Evolutionary conservation across 2,329 filamentous ascomycete species (phyloP).

Genomic region (Pestalotiopsis sp.): DNA sequence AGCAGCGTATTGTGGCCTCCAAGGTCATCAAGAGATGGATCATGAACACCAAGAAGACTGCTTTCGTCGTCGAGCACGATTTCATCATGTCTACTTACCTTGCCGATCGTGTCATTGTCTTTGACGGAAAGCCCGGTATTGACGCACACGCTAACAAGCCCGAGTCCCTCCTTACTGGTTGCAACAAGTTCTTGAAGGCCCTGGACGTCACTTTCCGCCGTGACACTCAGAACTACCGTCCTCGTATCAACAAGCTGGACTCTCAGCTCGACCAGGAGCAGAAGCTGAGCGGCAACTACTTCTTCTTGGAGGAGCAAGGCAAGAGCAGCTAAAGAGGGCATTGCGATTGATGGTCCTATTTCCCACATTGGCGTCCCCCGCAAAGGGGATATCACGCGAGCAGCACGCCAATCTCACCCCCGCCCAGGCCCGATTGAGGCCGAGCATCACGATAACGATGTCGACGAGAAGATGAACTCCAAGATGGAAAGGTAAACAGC

Average conservation of each 20-base stretch:
- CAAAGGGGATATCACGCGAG: neutral
- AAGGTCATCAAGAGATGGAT: constrained; percentile 99
- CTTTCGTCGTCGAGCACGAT: constrained; percentile 89
- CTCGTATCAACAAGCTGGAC: constrained; percentile 96
- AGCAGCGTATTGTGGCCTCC: constrained; percentile 96
- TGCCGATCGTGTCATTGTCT: constrained; percentile 95
- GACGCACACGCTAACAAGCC: constrained; percentile 85
- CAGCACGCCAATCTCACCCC: neutral
- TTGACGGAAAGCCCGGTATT: constrained; percentile 90
- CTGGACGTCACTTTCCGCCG: constrained; percentile 98
- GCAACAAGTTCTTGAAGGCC: constrained; percentile 96
- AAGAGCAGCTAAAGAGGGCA: neutral
- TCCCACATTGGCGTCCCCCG: neutral
- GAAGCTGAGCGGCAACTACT: constrained; percentile 87
- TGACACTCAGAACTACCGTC: constrained; percentile 92
- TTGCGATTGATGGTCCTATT: neutral
- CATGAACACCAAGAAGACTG: constrained; percentile 99
- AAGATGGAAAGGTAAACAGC: neutral
- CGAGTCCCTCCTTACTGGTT: constrained; percentile 90
- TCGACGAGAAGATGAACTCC: neutral
- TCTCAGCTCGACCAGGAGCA: constrained; percentile 98
- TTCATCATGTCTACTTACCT: constrained; percentile 70
- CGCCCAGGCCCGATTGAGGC: neutral
- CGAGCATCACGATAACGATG: neutral
- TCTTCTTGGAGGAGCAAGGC: neutral